Evolutionary conservation across 306 rosid genomes (phyloP).

Genomic region (Dalbergia cultrata): DNA sequence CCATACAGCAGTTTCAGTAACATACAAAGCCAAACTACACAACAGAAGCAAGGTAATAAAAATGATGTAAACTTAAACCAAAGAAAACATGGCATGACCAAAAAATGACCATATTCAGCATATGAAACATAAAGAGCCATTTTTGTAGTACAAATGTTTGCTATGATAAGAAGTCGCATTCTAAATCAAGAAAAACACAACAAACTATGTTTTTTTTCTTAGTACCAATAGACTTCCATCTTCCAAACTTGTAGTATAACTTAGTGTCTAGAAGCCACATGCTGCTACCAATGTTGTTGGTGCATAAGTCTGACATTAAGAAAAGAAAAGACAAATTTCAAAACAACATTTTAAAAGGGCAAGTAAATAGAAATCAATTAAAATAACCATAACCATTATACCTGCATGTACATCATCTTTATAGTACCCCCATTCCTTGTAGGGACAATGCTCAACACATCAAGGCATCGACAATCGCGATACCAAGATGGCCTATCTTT

Average conservation of each 20-base stretch:
- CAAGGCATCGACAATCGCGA: conserved; percentile 90
- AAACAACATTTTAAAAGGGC: background rate
- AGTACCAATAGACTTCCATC: conserved; percentile 99
- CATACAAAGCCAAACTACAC: background rate
- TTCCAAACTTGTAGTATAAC: conserved; percentile 88
- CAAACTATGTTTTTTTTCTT: background rate
- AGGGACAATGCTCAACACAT: conserved; percentile 82
- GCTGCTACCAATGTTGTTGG: conserved; percentile 98
- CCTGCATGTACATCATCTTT: conserved; percentile 98
- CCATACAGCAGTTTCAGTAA: background rate
- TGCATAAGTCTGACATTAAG: conserved; percentile 75
- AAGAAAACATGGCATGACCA: background rate
- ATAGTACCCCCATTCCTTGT: conserved; percentile 89
- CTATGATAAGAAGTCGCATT: background rate
- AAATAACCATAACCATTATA: conserved; percentile 1
- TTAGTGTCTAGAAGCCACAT: conserved; percentile 91
- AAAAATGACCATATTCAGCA: too few species aligned
- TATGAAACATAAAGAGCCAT: too few species aligned
- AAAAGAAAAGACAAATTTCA: background rate
- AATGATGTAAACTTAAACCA: background rate
- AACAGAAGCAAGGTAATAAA: background rate
- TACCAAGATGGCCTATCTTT: conserved; percentile 95
- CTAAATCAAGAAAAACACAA: background rate
- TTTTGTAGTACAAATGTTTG: background rate
- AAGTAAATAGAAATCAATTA: background rate